Evolutionary conservation across 257 asterid species (phyloP).

Genomic region (Oldenlandia corymbosa): DNA sequence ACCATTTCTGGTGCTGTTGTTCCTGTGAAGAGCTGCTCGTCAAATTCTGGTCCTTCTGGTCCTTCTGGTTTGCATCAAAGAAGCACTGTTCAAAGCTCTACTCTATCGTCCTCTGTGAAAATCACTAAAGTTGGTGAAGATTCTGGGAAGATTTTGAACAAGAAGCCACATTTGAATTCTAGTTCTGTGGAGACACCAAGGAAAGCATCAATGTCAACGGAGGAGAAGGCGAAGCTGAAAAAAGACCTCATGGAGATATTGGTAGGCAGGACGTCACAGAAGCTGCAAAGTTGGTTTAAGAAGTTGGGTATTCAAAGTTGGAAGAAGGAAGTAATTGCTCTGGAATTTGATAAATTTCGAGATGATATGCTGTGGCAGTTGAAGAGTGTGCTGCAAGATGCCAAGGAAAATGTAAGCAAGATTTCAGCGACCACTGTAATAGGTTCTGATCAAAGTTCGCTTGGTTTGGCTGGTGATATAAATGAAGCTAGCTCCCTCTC

Average conservation of each 20-base stretch:
- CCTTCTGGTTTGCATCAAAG: not conserved
- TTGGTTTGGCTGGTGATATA: conserved; percentile 34
- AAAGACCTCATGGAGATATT: conserved; percentile 31
- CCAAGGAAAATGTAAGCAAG: conserved; percentile 29
- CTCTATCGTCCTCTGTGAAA: not conserved
- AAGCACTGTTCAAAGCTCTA: not conserved
- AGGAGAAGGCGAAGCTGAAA: conserved; percentile 37
- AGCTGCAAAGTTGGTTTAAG: conserved; percentile 25
- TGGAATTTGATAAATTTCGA: conserved; percentile 27
- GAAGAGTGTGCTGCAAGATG: conserved; percentile 32
- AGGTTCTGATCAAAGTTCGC: conserved; percentile 30
- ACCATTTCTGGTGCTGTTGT: conserved; percentile 18
- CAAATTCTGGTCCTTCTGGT: not conserved
- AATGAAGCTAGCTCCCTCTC: conserved; percentile 27
- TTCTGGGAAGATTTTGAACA: conserved; percentile 7
- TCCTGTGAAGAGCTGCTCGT: conserved; percentile 10
- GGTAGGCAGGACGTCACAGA: conserved; percentile 30
- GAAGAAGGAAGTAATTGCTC: conserved; percentile 15
- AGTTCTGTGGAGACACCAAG: conserved; percentile 20
- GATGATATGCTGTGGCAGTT: conserved; percentile 43
- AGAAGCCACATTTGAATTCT: conserved; percentile 17
- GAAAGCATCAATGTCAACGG: conserved; percentile 22
- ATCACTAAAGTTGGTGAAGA: not conserved
- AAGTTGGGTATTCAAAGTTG: conserved; percentile 21
- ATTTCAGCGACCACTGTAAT: conserved; percentile 5